phyloP scores from a whole-genome alignment of 2,329 filamentous ascomycete species.

The Proliferodiscus dingleyae region DNA sequence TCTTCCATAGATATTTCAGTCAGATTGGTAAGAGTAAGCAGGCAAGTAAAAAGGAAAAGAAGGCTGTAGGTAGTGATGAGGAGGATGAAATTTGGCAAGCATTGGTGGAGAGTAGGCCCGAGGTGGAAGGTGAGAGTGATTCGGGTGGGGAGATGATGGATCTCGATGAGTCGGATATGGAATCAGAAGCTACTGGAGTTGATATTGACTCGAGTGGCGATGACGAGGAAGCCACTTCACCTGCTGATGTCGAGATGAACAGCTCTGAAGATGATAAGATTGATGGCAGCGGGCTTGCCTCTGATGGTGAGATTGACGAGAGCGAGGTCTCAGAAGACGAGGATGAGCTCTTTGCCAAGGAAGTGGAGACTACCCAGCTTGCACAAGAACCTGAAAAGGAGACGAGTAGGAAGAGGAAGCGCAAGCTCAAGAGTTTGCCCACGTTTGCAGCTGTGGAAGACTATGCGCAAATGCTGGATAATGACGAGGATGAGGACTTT shows the following conservation, averaged over 20 bases:
- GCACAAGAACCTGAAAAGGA: slow-evolving; percentile 40
- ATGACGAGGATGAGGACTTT: slow-evolving; percentile 54
- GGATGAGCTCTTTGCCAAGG: slow-evolving; percentile 35
- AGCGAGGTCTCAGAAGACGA: slow-evolving; percentile 49
- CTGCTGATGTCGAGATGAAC: slow-evolving; percentile 14
- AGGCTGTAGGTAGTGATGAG: slow-evolving; percentile 44
- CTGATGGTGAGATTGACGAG: slow-evolving; percentile 25
- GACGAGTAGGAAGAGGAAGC: slow-evolving; percentile 58
- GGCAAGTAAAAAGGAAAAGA: slow-evolving; percentile 49
- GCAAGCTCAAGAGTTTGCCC: slow-evolving; percentile 82
- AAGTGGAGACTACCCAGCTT: slow-evolving; percentile 30
- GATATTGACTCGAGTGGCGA: slow-evolving; percentile 19
- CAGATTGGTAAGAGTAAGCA: slow-evolving; percentile 60
- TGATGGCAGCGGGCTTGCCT: slow-evolving; percentile 13
- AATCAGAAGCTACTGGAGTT: slow-evolving; percentile 26
- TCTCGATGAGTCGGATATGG: slow-evolving; percentile 44
- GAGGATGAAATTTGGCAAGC: slow-evolving; percentile 91
- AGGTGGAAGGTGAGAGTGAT: slow-evolving; percentile 60
- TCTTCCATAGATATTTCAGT: slow-evolving; percentile 97
- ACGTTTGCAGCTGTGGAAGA: slow-evolving; percentile 92
- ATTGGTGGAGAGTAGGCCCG: slow-evolving; percentile 73
- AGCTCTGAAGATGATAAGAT: slow-evolving; percentile 24
- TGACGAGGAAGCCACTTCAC: slow-evolving; percentile 37
- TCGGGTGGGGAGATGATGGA: slow-evolving; percentile 46
- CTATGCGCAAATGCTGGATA: slow-evolving; percentile 78